phyloP scores from a whole-genome alignment of 1,284 basidiomycete species.

The Pholiota adiposa region DNA sequence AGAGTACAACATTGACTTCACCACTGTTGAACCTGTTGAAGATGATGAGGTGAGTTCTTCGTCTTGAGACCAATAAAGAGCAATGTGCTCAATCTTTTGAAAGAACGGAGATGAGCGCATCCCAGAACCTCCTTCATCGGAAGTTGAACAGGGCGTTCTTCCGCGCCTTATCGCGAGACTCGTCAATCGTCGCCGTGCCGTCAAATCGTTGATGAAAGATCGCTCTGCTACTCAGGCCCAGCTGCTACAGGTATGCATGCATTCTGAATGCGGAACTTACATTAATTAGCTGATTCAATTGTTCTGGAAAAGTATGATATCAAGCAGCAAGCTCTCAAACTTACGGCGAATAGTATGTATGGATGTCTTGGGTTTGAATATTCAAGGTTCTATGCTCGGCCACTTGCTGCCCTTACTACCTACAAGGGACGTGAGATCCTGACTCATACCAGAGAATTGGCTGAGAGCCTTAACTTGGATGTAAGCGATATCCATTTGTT shows the following conservation, averaged over 20 bases:
- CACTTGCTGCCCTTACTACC: conserved; percentile 95
- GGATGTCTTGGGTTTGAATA: conserved; percentile 99
- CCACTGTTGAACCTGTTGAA: conserved; percentile 83
- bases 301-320: conserved; percentile 78
- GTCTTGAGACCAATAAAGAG: background rate
- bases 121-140: conserved; percentile 83
- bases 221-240: conserved; percentile 77
- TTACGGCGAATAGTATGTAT: conserved; percentile 99
- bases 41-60: conserved; percentile 57
- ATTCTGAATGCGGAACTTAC: background rate
- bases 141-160: conserved; percentile 84
- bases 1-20: conserved; percentile 99
- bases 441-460: conserved; percentile 91
- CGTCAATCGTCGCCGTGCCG: conserved; percentile 87
- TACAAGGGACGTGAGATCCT: conserved; percentile 98
- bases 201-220: conserved; percentile 97
- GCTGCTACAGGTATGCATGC: conserved; percentile 76
- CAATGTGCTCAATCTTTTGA: background rate
- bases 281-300: conserved; percentile 9
- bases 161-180: conserved; percentile 96
- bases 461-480: conserved; percentile 89
- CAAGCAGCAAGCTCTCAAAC: conserved; percentile 96
- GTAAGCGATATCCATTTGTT: conserved; percentile 46
- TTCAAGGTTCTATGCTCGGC: conserved; percentile 96
- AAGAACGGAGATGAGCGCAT: conserved; percentile 85